Base-by-base conservation (phyloP, 192 early-diverging fungal genomes). In the Coemansia sp. region DNA sequence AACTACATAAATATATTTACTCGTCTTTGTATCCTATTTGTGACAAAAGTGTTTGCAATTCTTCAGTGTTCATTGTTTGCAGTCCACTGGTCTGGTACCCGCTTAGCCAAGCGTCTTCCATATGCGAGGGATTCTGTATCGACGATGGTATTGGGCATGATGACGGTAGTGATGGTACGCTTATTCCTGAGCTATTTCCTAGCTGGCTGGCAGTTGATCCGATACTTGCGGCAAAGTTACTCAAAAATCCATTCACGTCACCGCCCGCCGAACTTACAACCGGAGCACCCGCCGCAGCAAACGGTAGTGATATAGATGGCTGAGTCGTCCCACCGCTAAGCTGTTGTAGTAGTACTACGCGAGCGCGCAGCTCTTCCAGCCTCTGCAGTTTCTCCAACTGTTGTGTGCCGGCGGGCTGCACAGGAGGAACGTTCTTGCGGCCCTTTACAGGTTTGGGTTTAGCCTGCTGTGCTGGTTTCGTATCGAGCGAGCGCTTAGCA, bases 171-270 rank as follows among this genome's bases (percentile, higher is more conserved):
- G 57, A 59, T 3, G 57, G 14, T 6, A 16, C 57, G 23, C 32
- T 26, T 33, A 21, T 28, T 11, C 28, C 53, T 2, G 6, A 1
- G 14, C 28, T 19, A 17, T n/a, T 61, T 16, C 75, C 80, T 0
- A 84, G 70, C 47, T 84, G 81, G 68, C 50, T 78, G 17, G 81
- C 77, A 6, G 78, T 63, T 0, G 77, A 68, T 3, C 81, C 81
- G 8, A 84, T 74, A 44, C 76, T 84, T 11, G 74, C 77, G 0
- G 81, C 81, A 76, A 84, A 84, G 60, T 61, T 78, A 50, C 50
- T 74, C 35, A 84, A 62, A 43, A 84, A 84, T 21, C 77, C 81
- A 35, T 61, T 71, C n/a, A 74, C 72, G 21, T 82, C 75, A 13
- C 43, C 70, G 16, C 21, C 38, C 14, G 6, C 32, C 43, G 43